These are phyloP conservation scores for Ogataea kodamae DNA, from an alignment of 805 yeast species.

Conservation along the genomic window DNA sequence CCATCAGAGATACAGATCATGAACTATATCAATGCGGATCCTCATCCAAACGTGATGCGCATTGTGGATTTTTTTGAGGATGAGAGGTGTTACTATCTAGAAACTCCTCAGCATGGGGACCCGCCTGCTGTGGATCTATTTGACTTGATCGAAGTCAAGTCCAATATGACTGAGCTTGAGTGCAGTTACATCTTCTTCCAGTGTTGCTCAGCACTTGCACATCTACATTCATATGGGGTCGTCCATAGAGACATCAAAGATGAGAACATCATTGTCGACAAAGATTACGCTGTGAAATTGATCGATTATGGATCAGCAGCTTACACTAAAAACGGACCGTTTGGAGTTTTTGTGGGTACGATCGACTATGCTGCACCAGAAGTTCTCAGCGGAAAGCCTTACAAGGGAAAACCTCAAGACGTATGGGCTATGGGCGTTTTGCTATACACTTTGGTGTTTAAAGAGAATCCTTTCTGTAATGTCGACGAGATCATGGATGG, in stretches of 20 bases:
- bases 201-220: constrained; percentile 71
- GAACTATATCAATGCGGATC: constrained; percentile 70
- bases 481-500: constrained; percentile 96
- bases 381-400: constrained; percentile 81
- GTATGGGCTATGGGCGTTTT: constrained; percentile 96
- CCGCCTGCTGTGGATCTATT: constrained; percentile 92
- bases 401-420: constrained; percentile 92
- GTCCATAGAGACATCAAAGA: constrained; percentile 95
- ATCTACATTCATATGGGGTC: constrained; percentile 80
- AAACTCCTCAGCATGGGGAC: constrained; percentile 84
- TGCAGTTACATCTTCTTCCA: constrained; percentile 77
- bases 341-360: constrained; percentile 96
- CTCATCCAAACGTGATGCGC: constrained; percentile 84
- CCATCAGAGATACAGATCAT: constrained; percentile 95
- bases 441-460: constrained; percentile 82
- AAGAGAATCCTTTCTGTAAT: constrained; percentile 93
- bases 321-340: constrained; percentile 84
- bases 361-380: constrained; percentile 98
- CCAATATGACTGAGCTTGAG: constrained; percentile 76
- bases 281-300: constrained; percentile 72
- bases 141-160: constrained; percentile 83
- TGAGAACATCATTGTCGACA: constrained; percentile 87
- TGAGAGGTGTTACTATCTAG: constrained; percentile 81
- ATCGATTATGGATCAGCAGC: constrained; percentile 98
- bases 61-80: constrained; percentile 93